Evolutionary conservation across 1,139 yeast genomes (phyloP).

Genomic region (Candida pseudoviswanathii): DNA sequence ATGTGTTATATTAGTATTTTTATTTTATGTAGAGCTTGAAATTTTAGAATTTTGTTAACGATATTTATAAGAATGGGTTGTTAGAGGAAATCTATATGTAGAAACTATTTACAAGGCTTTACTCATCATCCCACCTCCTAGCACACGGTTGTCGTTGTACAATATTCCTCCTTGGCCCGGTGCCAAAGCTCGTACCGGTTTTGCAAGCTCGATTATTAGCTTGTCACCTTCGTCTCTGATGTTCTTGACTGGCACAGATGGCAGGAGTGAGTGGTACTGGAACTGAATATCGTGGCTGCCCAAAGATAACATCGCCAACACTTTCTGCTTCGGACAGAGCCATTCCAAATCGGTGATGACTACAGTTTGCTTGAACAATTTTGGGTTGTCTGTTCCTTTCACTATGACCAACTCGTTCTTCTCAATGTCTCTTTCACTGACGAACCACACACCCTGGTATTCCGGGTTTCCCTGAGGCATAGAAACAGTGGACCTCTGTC

Average conservation of each 20-base stretch:
- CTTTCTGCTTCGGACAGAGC: conserved; percentile 31
- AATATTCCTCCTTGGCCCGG: conserved; percentile 87
- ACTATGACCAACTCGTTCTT: conserved; percentile 80
- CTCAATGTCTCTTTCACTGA: conserved; percentile 63
- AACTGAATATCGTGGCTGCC: conserved; percentile 33
- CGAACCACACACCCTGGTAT: conserved; percentile 84
- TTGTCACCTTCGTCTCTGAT: conserved; percentile 18
- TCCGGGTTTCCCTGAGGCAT: conserved; percentile 86
- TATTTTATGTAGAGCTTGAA: not conserved
- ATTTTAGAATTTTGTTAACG: not conserved
- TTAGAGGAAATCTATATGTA: not conserved
- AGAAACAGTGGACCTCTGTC: conserved; percentile 76
- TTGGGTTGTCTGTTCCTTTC: conserved; percentile 65
- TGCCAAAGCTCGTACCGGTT: conserved; percentile 69
- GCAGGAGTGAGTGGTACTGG: conserved; percentile 74
- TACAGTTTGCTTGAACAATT: conserved; percentile 51
- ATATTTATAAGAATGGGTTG: not conserved
- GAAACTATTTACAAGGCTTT: conserved; percentile 5
- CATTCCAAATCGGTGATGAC: conserved; percentile 53
- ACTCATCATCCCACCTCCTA: conserved; percentile 71
- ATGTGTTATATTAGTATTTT: conserved; percentile 1
- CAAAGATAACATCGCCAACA: conserved; percentile 10
- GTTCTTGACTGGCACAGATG: conserved; percentile 39
- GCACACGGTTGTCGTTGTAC: conserved; percentile 63
- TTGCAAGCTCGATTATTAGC: conserved; percentile 39